Evolutionary conservation across 495 filamentous ascomycete species (phyloP).

Genomic region (Aspergillus ostianus): DNA sequence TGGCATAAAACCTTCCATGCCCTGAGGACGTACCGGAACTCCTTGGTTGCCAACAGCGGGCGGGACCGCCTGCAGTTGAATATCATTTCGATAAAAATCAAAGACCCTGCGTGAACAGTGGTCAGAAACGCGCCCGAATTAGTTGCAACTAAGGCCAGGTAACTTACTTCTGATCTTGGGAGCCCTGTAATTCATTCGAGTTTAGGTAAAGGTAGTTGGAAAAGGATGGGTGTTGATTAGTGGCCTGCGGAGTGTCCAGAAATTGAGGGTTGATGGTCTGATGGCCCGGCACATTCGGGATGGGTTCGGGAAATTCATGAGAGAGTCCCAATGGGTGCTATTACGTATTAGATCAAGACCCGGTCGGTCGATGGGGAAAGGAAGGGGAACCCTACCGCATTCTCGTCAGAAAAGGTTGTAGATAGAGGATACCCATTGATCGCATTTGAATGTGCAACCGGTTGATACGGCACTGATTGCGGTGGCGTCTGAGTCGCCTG

Average conservation of each 20-base stretch:
- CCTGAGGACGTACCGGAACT: neutral
- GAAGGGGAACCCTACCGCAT: conserved; percentile 21
- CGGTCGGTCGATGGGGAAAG: neutral
- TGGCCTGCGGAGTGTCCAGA: conserved; percentile 30
- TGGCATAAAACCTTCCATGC: conserved; percentile 5
- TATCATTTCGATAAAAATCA: conserved; percentile 32
- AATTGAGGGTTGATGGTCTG: conserved; percentile 45
- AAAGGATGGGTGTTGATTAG: conserved; percentile 19
- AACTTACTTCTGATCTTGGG: conserved; percentile 30
- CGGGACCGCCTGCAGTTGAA: conserved; percentile 25
- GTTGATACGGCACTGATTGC: conserved; percentile 16
- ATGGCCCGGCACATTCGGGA: conserved; percentile 24
- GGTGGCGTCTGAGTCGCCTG: conserved; percentile 29
- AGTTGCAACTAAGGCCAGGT: neutral
- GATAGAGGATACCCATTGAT: conserved; percentile 28
- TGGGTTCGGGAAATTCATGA: conserved; percentile 31
- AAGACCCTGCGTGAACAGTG: conserved; percentile 21
- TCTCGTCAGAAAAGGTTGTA: conserved; percentile 25
- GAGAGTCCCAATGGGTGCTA: conserved; percentile 33
- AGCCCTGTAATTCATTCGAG: conserved; percentile 26
- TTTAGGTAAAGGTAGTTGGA: conserved; percentile 34
- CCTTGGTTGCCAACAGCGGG: conserved; percentile 5
- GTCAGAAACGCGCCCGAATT: neutral
- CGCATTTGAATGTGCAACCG: conserved; percentile 19
- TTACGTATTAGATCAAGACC: conserved; percentile 8